Evolutionary conservation across 169 alveolate genomes (phyloP).

Genomic region (Eimeria sp.): DNA sequence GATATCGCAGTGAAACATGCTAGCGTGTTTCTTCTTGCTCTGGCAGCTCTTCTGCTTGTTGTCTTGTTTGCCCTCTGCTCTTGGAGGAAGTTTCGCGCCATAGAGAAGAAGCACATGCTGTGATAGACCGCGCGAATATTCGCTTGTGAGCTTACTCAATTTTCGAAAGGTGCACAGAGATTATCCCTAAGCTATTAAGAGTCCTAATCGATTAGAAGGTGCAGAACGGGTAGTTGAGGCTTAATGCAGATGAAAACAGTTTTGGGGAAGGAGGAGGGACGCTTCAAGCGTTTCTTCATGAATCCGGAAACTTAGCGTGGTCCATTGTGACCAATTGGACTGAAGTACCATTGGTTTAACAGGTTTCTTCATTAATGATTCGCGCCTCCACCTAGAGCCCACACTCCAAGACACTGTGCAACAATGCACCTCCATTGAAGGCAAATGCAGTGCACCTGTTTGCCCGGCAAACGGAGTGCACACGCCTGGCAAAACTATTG

Average conservation of each 20-base stretch:
- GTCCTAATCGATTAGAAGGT: background rate
- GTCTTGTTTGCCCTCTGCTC: constrained; percentile 85
- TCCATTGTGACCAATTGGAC: background rate
- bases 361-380: background rate
- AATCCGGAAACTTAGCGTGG: background rate
- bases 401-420: background rate
- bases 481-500: background rate
- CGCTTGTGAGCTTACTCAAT: background rate
- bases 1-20: constrained; percentile 84
- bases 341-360: background rate
- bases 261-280: background rate
- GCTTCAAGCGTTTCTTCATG: background rate
- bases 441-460: background rate
- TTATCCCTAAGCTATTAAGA: background rate
- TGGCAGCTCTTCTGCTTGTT: constrained; percentile 83
- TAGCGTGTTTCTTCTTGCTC: constrained; percentile 83
- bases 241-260: background rate
- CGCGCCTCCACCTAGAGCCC: background rate
- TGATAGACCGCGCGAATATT: constrained; percentile 46
- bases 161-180: constrained; percentile 20
- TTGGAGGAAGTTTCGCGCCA: constrained; percentile 87
- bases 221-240: background rate
- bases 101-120: constrained; percentile 88
- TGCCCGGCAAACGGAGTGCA: background rate
- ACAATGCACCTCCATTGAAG: background rate